A percentile compares a stretch with the other conserved stretches of the same genome.
These are phyloP conservation scores for Leishmania tropica DNA, from an alignment of 208 protist genomes.

Conservation along the genomic window DNA sequence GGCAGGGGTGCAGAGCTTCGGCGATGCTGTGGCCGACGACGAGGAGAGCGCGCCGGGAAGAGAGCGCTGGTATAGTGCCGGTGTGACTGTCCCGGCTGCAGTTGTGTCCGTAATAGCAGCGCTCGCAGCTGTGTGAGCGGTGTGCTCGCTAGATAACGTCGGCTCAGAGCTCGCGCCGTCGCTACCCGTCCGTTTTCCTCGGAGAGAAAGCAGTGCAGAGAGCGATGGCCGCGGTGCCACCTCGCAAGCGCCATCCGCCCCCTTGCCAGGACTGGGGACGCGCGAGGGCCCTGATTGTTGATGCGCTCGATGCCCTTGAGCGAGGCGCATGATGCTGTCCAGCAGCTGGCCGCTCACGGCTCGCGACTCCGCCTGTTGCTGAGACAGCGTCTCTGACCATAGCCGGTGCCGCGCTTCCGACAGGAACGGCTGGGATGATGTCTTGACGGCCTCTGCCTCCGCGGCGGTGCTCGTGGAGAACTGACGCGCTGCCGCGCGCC, in stretches of 20 bases:
- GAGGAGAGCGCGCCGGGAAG: not conserved
- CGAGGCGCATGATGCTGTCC: conserved; percentile 19
- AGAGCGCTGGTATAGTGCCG: not conserved
- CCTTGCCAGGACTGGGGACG: not conserved
- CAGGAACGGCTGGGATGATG: conserved; percentile 3
- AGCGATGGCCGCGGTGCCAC: not conserved
- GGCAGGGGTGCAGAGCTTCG: not conserved
- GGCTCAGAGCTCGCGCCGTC: not conserved
- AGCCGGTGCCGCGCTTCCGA: not conserved
- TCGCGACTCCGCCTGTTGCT: not conserved
- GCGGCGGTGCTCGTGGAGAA: not conserved
- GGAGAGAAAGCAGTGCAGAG: not conserved
- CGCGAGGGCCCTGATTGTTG: not conserved
- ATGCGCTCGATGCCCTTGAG: conserved; percentile 14
- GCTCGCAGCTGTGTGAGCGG: not conserved
- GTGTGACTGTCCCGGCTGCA: not conserved
- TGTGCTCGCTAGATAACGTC: not conserved
- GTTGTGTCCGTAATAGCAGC: not conserved
- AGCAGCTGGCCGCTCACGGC: conserved; percentile 16
- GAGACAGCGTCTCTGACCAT: not conserved
- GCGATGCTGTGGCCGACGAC: not conserved
- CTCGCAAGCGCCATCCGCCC: not conserved
- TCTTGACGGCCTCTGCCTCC: not conserved
- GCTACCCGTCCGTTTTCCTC: not conserved
- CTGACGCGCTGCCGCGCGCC: not conserved